Conservation (phyloP, 2,329 filamentous ascomycete genomes). For the Botrytis hyacinthi region DNA sequence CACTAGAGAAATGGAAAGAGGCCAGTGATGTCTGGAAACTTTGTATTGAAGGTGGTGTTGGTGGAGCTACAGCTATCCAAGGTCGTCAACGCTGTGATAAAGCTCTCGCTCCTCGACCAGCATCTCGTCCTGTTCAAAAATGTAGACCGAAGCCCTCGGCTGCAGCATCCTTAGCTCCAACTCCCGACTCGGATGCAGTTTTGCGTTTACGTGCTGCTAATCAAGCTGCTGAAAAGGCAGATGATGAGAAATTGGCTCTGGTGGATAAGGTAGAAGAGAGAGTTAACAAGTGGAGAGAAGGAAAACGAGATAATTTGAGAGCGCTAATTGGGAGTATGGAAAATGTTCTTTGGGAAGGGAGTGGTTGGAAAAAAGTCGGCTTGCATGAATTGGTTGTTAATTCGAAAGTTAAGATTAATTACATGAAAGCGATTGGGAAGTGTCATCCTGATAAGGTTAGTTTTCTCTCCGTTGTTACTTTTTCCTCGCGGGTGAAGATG, state of each 20-base stretch:
- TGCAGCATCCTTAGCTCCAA: slow-evolving; percentile 42
- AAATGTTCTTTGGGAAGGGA: slow-evolving; percentile 83
- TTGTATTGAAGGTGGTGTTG: slow-evolving; percentile 80
- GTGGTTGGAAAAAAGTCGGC: slow-evolving; percentile 95
- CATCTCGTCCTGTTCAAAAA: slow-evolving; percentile 45
- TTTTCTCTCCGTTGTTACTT: slow-evolving; percentile 24
- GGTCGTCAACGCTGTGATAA: slow-evolving; percentile 88
- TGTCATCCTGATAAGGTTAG: slow-evolving; percentile 97
- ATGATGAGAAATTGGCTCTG: slow-evolving; percentile 90
- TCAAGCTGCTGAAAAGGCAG: slow-evolving; percentile 76
- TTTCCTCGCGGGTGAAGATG: neutral
- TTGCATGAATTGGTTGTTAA: slow-evolving; percentile 90
- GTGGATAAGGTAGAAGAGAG: slow-evolving; percentile 80
- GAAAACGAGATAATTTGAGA: slow-evolving; percentile 88
- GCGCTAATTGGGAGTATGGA: slow-evolving; percentile 86
- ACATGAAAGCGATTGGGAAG: slow-evolving; percentile 99
- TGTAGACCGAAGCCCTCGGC: slow-evolving; percentile 45
- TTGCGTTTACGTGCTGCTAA: slow-evolving; percentile 80
- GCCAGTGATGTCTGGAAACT: slow-evolving; percentile 76
- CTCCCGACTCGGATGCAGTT: slow-evolving; percentile 70
- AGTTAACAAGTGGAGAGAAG: slow-evolving; percentile 78
- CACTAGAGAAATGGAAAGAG: slow-evolving; percentile 91
- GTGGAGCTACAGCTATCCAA: slow-evolving; percentile 79
- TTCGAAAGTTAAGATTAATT: slow-evolving; percentile 93
- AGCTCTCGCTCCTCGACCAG: slow-evolving; percentile 67